Percentiles rank a stretch among this genome's conserved stretches.
phyloP scores from a whole-genome alignment of 495 filamentous ascomycete species.

The Diplogelasinospora grovesii region DNA sequence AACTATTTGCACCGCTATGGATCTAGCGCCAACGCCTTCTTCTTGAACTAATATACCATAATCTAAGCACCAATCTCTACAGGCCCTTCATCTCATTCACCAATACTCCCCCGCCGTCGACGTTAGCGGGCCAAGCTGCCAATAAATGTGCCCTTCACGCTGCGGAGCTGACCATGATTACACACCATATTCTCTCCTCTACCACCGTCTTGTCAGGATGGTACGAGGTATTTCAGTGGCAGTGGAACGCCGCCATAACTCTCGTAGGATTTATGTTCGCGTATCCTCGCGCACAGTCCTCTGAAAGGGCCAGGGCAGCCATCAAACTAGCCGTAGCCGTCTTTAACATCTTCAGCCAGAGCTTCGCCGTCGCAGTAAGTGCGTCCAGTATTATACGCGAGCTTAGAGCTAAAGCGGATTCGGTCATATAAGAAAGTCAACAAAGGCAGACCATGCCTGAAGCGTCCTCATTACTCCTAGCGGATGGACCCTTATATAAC shows the following conservation, averaged over 20 bases:
- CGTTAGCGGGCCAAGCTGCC: conserved; percentile 21
- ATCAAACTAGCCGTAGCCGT: too few species aligned
- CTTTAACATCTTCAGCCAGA: too few species aligned
- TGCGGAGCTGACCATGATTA: conserved; percentile 42
- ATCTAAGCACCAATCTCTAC: conserved; percentile 36
- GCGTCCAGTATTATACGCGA: too few species aligned
- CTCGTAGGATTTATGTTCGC: conserved; percentile 44
- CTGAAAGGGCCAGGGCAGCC: too few species aligned
- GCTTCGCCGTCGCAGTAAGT: too few species aligned
- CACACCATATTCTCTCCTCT: conserved; percentile 40
- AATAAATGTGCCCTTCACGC: conserved; percentile 46
- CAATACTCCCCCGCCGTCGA: conserved; percentile 17
- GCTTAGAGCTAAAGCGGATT: too few species aligned
- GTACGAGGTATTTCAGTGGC: conserved; percentile 45
- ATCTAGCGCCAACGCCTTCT: conserved; percentile 45
- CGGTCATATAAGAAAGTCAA: too few species aligned
- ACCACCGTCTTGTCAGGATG: conserved; percentile 42
- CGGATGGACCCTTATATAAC: too few species aligned
- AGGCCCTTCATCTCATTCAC: conserved; percentile 42
- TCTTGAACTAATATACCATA: conserved; percentile 47
- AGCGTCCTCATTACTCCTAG: too few species aligned
- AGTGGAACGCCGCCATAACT: conserved; percentile 47
- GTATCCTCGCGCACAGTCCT: too few species aligned
- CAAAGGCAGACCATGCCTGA: too few species aligned
- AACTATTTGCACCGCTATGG: conserved; percentile 34